These are phyloP conservation scores for Coemansia sp. DNA, from an alignment of 192 early-diverging fungal genomes.

Conservation along the genomic window DNA sequence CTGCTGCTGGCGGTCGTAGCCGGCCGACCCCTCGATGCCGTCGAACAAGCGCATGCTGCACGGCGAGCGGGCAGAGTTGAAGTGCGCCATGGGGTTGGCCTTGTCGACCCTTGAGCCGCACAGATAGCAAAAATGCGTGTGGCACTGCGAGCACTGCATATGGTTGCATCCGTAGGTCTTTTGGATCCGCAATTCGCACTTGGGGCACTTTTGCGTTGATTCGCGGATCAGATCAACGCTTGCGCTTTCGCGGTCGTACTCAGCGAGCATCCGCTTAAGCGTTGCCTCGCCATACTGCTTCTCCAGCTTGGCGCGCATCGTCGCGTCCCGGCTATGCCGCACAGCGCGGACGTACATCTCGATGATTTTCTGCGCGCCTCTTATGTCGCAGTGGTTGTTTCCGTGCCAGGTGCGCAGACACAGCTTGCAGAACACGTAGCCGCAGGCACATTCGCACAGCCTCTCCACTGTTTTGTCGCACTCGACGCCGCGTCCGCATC, in stretches of 20 bases:
- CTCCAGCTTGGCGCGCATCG: constrained; percentile 4
- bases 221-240: neutral
- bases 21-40: constrained; percentile 8
- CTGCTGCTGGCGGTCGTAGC: neutral
- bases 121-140: constrained; percentile 31
- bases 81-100: constrained; percentile 12
- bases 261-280: constrained; percentile 10
- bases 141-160: constrained; percentile 21
- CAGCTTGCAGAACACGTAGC: constrained; percentile 21
- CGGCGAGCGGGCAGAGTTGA: neutral
- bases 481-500: constrained; percentile 12
- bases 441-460: constrained; percentile 18
- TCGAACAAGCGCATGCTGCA: constrained; percentile 26
- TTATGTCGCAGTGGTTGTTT: constrained; percentile 15
- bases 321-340: neutral
- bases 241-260: neutral
- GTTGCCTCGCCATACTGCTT: constrained; percentile 11
- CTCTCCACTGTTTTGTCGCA: neutral
- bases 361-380: constrained; percentile 1
- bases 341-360: constrained; percentile 10
- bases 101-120: constrained; percentile 10
- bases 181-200: constrained; percentile 10
- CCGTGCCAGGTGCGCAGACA: constrained; percentile 30
- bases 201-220: constrained; percentile 17
- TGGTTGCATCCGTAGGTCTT: constrained; percentile 37